Evolutionary conservation across 2,329 filamentous ascomycete genomes (phyloP).

Genomic region (Stagonosporopsis cucurbitacearum): DNA sequence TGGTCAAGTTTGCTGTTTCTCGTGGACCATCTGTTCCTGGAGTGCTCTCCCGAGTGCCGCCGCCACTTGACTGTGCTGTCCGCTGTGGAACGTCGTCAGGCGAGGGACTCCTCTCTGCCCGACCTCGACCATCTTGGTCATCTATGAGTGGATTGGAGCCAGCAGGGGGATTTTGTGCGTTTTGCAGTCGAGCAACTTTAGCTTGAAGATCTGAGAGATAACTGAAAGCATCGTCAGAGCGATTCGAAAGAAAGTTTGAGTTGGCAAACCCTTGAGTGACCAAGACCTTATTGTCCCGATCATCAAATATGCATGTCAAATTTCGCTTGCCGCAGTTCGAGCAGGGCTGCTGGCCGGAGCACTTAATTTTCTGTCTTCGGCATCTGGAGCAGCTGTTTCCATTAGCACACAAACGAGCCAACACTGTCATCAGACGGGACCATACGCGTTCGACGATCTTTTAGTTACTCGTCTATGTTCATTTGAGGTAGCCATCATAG

Average conservation of each 20-base stretch:
- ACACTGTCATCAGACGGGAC: neutral
- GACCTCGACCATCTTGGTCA: constrained; percentile 4
- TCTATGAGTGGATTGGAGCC: neutral
- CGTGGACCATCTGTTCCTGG: constrained; percentile 26
- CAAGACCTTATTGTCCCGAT: constrained; percentile 42
- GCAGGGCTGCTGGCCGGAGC: constrained; percentile 41
- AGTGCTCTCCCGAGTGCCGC: constrained; percentile 28
- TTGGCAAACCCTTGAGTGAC: constrained; percentile 35
- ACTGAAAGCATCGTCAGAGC: constrained; percentile 15
- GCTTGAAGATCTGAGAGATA: constrained; percentile 37
- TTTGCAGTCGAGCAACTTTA: constrained; percentile 30
- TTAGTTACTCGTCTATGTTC: constrained; percentile 33
- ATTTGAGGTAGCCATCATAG: constrained; percentile 29
- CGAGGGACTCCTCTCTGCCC: constrained; percentile 7
- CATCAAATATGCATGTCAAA: constrained; percentile 37
- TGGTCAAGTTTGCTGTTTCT: constrained; percentile 31
- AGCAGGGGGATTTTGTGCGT: neutral
- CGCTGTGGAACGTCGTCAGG: constrained; percentile 14
- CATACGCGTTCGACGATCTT: constrained; percentile 35
- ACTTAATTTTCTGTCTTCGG: constrained; percentile 42
- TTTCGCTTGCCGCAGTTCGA: constrained; percentile 37
- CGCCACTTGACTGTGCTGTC: constrained; percentile 19
- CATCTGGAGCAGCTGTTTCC: constrained; percentile 36
- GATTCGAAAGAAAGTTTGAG: neutral
- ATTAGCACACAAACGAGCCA: neutral